Evolutionary conservation across 345 rosid species (phyloP).

Genomic region (Raphanus sativus): DNA sequence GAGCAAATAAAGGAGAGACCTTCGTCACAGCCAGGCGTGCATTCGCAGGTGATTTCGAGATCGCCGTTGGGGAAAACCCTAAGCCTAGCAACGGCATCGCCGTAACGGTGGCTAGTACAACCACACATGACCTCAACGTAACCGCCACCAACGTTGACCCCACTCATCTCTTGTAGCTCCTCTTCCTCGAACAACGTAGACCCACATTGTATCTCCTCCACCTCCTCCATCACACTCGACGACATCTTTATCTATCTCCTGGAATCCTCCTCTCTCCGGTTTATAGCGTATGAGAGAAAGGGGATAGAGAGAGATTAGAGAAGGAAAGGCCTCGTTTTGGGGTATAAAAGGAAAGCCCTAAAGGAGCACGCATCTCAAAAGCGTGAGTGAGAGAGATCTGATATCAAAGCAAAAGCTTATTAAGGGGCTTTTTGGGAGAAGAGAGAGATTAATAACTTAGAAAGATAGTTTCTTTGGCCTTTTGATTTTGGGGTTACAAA

Average conservation of each 20-base stretch:
- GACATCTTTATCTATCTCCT: conserved; percentile 47
- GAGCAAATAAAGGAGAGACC: conserved; percentile 53
- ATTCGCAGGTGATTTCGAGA: conserved; percentile 93
- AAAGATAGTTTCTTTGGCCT: conserved; percentile 36
- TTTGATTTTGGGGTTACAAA: conserved; percentile 32
- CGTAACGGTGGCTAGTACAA: conserved; percentile 96
- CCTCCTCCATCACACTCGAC: conserved; percentile 59
- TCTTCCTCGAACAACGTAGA: conserved; percentile 71
- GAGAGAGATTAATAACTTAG: conserved; percentile 28
- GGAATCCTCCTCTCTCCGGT: not conserved
- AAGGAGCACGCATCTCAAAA: conserved; percentile 54
- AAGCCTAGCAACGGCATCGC: conserved; percentile 98
- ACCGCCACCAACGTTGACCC: conserved; percentile 64
- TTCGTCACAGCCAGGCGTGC: conserved; percentile 99
- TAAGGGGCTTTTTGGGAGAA: conserved; percentile 28
- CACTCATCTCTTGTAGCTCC: conserved; percentile 84
- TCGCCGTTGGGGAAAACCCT: conserved; percentile 96
- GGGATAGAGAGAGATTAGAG: conserved; percentile 30
- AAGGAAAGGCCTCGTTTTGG: conserved; percentile 40
- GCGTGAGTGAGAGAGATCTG: conserved; percentile 30
- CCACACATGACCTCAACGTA: conserved; percentile 95
- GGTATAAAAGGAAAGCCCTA: conserved; percentile 49
- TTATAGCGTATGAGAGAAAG: conserved; percentile 24
- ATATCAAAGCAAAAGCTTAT: conserved; percentile 36
- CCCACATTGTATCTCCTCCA: conserved; percentile 51